These are phyloP conservation scores for Geotrichum citri-aurantii DNA, from an alignment of 1,139 yeast species.

Conservation along the genomic window DNA sequence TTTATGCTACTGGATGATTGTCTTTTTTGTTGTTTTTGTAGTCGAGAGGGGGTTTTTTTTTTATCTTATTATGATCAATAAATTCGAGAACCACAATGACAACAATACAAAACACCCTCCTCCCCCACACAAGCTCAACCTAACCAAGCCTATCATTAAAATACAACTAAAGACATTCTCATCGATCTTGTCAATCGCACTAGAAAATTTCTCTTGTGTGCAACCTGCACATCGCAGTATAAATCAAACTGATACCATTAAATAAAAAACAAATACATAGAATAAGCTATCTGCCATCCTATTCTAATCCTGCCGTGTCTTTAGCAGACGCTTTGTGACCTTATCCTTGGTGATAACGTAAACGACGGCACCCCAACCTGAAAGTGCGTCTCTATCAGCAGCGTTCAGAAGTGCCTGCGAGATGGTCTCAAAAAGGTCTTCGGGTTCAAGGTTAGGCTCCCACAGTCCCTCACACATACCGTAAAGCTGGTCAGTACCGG, in stretches of 20 bases:
- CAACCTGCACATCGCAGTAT: neutral
- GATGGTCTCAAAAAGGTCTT: slow-evolving; percentile 91
- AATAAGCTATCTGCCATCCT: neutral
- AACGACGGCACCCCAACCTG: slow-evolving; percentile 98
- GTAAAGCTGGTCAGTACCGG: slow-evolving; percentile 89
- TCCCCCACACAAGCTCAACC: too few relatives aligned
- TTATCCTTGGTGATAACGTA: slow-evolving; percentile 89
- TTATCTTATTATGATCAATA: too few relatives aligned
- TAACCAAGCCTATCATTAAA: too few relatives aligned
- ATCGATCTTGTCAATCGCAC: too few relatives aligned
- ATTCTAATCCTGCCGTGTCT: slow-evolving; percentile 82
- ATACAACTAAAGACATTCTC: too few relatives aligned
- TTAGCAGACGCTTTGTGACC: slow-evolving; percentile 78
- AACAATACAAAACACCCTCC: too few relatives aligned
- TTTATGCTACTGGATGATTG: too few relatives aligned
- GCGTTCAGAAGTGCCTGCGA: slow-evolving; percentile 92
- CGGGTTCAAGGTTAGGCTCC: slow-evolving; percentile 91
- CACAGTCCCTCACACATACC: slow-evolving; percentile 99
- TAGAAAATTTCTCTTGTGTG: neutral
- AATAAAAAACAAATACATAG: neutral
- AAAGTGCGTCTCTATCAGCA: slow-evolving; percentile 93
- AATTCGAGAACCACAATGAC: too few relatives aligned
- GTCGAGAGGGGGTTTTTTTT: too few relatives aligned
- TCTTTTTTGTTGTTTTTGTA: too few relatives aligned
- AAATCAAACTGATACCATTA: neutral